phyloP scores from a whole-genome alignment of 768 basidiomycete species.

The Lactifluus hygrophoroides region DNA sequence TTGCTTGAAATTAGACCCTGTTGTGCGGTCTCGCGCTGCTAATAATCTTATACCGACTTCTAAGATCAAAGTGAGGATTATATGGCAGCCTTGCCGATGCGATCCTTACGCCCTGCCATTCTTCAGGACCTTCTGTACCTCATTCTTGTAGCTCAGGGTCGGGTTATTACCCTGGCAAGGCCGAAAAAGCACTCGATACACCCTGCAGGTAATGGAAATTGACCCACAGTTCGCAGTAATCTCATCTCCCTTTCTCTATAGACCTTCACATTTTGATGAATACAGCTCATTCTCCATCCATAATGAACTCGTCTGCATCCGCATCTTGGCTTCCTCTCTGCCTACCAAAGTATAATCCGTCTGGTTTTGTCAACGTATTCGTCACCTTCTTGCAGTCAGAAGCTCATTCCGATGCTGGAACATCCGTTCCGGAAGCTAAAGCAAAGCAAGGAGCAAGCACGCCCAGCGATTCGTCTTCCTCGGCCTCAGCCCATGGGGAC shows the following conservation, averaged over 20 bases:
- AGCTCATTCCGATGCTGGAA: neutral
- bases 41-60: slow-evolving; percentile 71
- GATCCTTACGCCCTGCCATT: neutral
- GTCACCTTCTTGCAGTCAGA: slow-evolving; percentile 52
- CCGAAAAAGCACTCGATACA: slow-evolving; percentile 94
- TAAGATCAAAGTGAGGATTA: slow-evolving; percentile 60
- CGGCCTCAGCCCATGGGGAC: neutral
- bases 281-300: slow-evolving; percentile 77
- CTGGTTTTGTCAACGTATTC: slow-evolving; percentile 88
- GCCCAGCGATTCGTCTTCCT: neutral
- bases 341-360: slow-evolving; percentile 86
- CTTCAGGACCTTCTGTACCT: slow-evolving; percentile 84
- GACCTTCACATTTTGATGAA: slow-evolving; percentile 93
- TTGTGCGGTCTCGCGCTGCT: slow-evolving; percentile 63
- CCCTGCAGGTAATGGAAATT: slow-evolving; percentile 55
- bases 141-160: slow-evolving; percentile 68
- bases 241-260: slow-evolving; percentile 22
- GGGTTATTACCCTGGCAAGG: slow-evolving; percentile 78
- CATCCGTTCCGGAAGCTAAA: neutral
- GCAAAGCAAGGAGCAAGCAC: neutral
- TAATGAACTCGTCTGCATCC: slow-evolving; percentile 65
- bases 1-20: slow-evolving; percentile 67
- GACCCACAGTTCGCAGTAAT: neutral
- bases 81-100: neutral
- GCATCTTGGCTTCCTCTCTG: slow-evolving; percentile 95